Percentiles rank a stretch among this genome's conserved stretches.
These are phyloP conservation scores for Pseudocercospora musae DNA, from an alignment of 2,329 filamentous ascomycete species.

Conservation along the genomic window DNA sequence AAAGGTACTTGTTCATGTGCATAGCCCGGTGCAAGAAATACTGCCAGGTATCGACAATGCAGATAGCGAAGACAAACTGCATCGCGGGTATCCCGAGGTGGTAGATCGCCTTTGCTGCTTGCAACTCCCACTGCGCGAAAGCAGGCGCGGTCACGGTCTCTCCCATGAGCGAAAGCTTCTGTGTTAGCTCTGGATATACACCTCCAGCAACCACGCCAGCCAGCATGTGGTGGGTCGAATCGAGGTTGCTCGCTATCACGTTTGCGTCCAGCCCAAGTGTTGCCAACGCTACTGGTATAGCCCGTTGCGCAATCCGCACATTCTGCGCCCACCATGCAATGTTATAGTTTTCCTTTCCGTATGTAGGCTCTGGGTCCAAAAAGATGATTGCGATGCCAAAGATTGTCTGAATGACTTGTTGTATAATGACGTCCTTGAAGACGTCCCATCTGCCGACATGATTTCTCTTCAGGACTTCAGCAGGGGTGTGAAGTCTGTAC, in stretches of 20 bases:
- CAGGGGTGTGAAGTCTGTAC: constrained; percentile 92
- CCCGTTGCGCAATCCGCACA: constrained; percentile 72
- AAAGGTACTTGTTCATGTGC: constrained; percentile 97
- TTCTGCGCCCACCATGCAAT: constrained; percentile 85
- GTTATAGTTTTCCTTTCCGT: constrained; percentile 79
- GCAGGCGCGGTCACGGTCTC: constrained; percentile 57
- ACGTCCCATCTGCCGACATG: constrained; percentile 82
- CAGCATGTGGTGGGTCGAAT: constrained; percentile 66
- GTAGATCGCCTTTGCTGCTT: constrained; percentile 73
- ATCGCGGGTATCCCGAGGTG: constrained; percentile 70
- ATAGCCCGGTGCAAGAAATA: constrained; percentile 95
- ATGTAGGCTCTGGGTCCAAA: constrained; percentile 70
- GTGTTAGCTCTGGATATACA: constrained; percentile 66
- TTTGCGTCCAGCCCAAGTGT: constrained; percentile 72
- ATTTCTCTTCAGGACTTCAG: constrained; percentile 83
- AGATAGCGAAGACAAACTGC: constrained; percentile 72
- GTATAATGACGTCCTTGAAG: constrained; percentile 82
- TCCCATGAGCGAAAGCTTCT: constrained; percentile 54
- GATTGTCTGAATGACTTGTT: constrained; percentile 83
- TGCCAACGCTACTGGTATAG: constrained; percentile 68
- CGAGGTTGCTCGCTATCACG: constrained; percentile 71
- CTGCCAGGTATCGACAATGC: constrained; percentile 92
- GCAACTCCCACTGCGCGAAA: constrained; percentile 81
- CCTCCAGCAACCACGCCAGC: constrained; percentile 77
- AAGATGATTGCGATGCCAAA: constrained; percentile 66